Evolutionary conservation across 352 stramenopile species (phyloP), one percentile per base, ranked within the genome.

Genomic region (Pythium aquatile): DNA sequence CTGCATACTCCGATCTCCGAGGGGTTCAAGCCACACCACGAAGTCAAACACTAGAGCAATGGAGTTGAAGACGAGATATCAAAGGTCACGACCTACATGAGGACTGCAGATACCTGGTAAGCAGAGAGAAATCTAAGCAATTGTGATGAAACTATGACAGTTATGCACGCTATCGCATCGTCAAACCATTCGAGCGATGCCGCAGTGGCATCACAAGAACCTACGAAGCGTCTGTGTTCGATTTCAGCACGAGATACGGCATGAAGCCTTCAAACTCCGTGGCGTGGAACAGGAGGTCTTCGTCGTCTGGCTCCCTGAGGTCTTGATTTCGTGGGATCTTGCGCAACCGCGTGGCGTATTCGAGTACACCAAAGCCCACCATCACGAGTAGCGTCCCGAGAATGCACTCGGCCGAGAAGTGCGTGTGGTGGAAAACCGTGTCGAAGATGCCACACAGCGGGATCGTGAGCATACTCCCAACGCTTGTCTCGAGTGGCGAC

Each of bases 391-490:
- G 29, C 20, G 77, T 79, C 13, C 77, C 77, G 4, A 71, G 40
- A 40, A 85, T 69, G 52, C 77, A 79, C 62, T 79, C 49, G 58
- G 55, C 70, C 5, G 76, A 77, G 63, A 87, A 87, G n/a, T 58
- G 56, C 14, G 77, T 78, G 53, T 72, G 58, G 55, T 83, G 74
- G 37, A 84, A 26, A 16, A 79, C 42, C 10, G 66, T 74, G 58
- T 87, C 76, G 61, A 79, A 52, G n/a, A 87, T 13, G 14, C 64
- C 78, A 2, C 76, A 79, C 24, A 85, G 48, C 13, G 78, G 78
- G 44, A 87, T 78, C 33, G 67, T 81, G 32, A 82, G 58, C 78
- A 85, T 83, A 32, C 70, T 76, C 0, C 74, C 74, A 28, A 84
- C 76, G 52, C 76, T 79, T 26, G 76, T 82, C 57, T 82, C 74